Evolutionary conservation across 176 grass and related monocot genomes (phyloP), one percentile per base, ranked within the genome.

Genomic region (Oryza coarctata): DNA sequence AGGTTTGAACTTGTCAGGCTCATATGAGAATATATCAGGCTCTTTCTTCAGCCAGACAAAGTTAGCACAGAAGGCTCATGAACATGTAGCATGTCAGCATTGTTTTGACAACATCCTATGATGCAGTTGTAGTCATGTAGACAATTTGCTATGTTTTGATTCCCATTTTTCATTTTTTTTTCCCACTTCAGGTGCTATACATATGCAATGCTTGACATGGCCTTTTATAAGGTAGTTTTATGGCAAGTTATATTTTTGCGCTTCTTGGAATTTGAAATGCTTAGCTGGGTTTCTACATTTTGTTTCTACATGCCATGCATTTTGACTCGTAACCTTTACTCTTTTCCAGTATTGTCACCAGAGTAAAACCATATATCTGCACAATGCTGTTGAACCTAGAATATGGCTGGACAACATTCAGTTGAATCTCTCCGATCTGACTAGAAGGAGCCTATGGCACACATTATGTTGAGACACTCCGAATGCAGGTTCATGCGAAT

Each of bases 401-500:
- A 0, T 86, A 98, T 8, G 96, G 89, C 7, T 98, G 96, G 93
- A 98, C 85, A 93, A 95, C 81, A 88, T 98, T 69, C 93, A 93
- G 81, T 75, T 93, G 68, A 98, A 98, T 32, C 96, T 98, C 0
- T 63, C 77, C 34, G 93, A 98, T 72, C 77, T 98, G 66, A 98
- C 93, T n/a, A 14, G 91, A 90, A 73, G 75, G 87, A 29, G 93
- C 93, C 4, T 98, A 98, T 18, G 96, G 96, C 79, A 95, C 89
- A 63, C 95, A 98, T 65, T 98, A 95, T 18, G 96, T 91, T 0
- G 93, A 98, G 76, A 98, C 91, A 1, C 88, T 99, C 1, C 84
- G 93, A 41, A 89, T 99, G 82, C 96, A 95, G 75, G 93, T 95
- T 64, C 96, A 99, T 74, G 96, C 91, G 77, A 99, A 94, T 81